Conservation (phyloP, 371 early-diverging fungal species). For the Lichtheimia ornata region DNA sequence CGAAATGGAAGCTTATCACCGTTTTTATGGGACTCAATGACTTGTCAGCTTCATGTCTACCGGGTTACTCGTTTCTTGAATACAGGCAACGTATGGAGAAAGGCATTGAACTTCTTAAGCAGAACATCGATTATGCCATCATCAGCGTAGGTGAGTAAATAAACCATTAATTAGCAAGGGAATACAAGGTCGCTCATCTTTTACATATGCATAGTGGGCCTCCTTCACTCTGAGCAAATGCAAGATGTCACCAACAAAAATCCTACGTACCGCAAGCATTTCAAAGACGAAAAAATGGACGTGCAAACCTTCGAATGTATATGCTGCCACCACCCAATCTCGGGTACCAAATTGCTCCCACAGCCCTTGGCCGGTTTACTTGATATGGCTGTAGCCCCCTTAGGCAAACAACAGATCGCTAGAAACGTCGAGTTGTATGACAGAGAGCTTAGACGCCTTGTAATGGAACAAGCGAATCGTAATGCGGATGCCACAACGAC, state of each 20-base stretch:
- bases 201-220: conserved; percentile 10
- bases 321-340: conserved; percentile 21
- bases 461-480: neutral
- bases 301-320: conserved; percentile 29
- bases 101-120: conserved; percentile 12
- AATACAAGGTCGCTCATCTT: too few species aligned
- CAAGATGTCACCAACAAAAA: conserved; percentile 9
- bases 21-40: conserved; percentile 39
- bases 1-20: conserved; percentile 38
- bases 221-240: conserved; percentile 21
- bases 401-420: neutral
- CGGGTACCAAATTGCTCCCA: neutral
- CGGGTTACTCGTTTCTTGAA: conserved; percentile 5
- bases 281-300: conserved; percentile 20
- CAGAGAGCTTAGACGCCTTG: conserved; percentile 1
- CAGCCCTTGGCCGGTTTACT: too few species aligned
- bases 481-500: conserved; percentile 11
- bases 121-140: conserved; percentile 20
- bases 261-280: conserved; percentile 28
- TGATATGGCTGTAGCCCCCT: neutral
- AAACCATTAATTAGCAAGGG: too few species aligned
- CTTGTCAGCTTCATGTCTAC: conserved; percentile 27
- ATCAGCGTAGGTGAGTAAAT: conserved; percentile 21
- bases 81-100: conserved; percentile 11
- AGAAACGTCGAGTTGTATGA: conserved; percentile 9